Conservation (phyloP, 2,329 filamentous ascomycete genomes). For the Trichoderma sp. region DNA sequence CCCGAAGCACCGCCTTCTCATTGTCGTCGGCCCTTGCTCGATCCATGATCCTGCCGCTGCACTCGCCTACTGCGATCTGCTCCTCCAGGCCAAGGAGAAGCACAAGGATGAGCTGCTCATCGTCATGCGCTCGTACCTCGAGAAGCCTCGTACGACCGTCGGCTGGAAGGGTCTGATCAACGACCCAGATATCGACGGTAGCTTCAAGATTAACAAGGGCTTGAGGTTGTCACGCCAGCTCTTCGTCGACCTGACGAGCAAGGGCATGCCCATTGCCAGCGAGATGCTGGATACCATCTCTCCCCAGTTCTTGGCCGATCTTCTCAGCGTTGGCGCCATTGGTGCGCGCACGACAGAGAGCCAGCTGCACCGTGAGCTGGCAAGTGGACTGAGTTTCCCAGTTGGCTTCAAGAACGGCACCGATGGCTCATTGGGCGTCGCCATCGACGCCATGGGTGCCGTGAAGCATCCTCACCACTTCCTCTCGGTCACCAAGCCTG, state of each 20-base stretch:
- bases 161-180: conserved; percentile 99
- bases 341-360: conserved; percentile 96
- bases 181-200: conserved; percentile 97
- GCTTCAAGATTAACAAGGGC: conserved; percentile 99
- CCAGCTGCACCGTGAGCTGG: conserved; percentile 92
- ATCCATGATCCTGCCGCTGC: conserved; percentile 94
- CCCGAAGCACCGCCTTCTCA: conserved; percentile 58
- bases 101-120: conserved; percentile 88
- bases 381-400: conserved; percentile 91
- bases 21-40: conserved; percentile 93
- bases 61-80: conserved; percentile 86
- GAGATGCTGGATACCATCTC: conserved; percentile 99
- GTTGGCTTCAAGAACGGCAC: conserved; percentile 99
- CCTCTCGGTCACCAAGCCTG: conserved; percentile 94
- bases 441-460: conserved; percentile 93
- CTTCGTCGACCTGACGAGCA: conserved; percentile 87
- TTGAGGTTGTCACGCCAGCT: conserved; percentile 82
- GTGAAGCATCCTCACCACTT: conserved; percentile 94
- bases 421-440: conserved; percentile 84
- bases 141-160: conserved; percentile 97
- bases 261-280: conserved; percentile 93
- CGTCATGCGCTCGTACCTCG: conserved; percentile 96
- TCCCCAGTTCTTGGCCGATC: conserved; percentile 91
- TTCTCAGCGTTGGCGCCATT: conserved; percentile 88
- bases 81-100: conserved; percentile 81